phyloP scores from a whole-genome alignment of 768 basidiomycete genomes.

The Mycena alexandri region DNA sequence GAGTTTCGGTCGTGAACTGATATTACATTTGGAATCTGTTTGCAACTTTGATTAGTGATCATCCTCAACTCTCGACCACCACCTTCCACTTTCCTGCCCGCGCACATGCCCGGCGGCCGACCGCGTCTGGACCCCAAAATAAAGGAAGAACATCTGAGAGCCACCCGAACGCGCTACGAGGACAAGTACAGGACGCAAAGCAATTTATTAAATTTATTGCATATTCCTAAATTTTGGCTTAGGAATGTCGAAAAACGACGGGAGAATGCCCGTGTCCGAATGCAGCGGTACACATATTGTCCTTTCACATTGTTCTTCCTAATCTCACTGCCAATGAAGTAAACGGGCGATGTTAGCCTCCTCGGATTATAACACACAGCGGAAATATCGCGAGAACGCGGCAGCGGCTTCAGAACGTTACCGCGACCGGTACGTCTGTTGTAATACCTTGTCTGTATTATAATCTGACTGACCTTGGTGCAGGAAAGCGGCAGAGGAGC shows the following conservation, averaged over 20 bases:
- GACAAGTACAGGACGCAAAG: not conserved
- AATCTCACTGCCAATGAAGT: not conserved
- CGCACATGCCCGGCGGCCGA: not conserved
- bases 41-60: not conserved
- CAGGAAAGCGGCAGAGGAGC: too few species aligned
- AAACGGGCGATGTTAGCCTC: not conserved
- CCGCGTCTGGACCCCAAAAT: not conserved
- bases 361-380: not conserved
- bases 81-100: not conserved
- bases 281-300: constrained; percentile 1
- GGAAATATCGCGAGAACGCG: not conserved
- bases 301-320: not conserved
- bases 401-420: not conserved
- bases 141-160: not conserved
- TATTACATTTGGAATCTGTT: not conserved
- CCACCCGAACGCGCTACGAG: too few species aligned
- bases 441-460: too few species aligned
- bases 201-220: too few species aligned
- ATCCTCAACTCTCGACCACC: not conserved
- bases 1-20: constrained; percentile 14
- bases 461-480: too few species aligned
- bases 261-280: not conserved
- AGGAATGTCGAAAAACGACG: constrained; percentile 4
- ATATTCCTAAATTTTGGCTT: too few species aligned
- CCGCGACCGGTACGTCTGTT: not conserved